Evolutionary conservation across 257 asterid species (phyloP).

Genomic region (Echium plantagineum): DNA sequence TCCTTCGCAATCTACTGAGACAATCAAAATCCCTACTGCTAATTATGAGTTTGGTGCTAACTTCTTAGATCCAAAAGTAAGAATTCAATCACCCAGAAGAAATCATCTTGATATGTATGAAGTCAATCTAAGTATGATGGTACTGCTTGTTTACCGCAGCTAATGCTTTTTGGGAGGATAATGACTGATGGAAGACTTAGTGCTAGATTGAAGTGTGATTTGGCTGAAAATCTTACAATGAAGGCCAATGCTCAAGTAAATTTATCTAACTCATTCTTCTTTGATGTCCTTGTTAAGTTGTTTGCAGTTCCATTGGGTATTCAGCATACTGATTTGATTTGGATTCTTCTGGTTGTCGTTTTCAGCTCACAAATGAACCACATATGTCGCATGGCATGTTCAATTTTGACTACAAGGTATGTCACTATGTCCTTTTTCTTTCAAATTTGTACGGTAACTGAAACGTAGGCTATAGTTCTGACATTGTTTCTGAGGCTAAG

Average conservation of each 20-base stretch:
- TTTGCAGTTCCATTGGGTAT: background rate
- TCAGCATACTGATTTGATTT: background rate
- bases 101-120: background rate
- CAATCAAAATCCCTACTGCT: constrained; percentile 75
- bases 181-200: constrained; percentile 85
- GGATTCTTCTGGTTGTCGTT: constrained; percentile 6
- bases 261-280: constrained; percentile 12
- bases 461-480: too few relatives aligned
- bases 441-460: too few relatives aligned
- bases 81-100: background rate
- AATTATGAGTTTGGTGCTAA: constrained; percentile 96
- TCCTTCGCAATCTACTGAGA: constrained; percentile 86
- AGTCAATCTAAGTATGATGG: constrained; percentile 1
- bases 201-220: constrained; percentile 91
- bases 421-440: too few relatives aligned
- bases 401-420: constrained; percentile 94
- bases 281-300: background rate
- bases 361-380: constrained; percentile 80
- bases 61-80: constrained; percentile 75
- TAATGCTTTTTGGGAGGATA: constrained; percentile 88
- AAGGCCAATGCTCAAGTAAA: constrained; percentile 88
- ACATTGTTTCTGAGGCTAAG: too few relatives aligned
- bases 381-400: constrained; percentile 95
- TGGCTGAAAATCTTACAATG: constrained; percentile 71
- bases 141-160: constrained; percentile 33